Percentiles rank a stretch among this genome's conserved stretches.
Evolutionary conservation across 75 land plant species (phyloP).

Genomic region (Cunninghamia lanceolata): DNA sequence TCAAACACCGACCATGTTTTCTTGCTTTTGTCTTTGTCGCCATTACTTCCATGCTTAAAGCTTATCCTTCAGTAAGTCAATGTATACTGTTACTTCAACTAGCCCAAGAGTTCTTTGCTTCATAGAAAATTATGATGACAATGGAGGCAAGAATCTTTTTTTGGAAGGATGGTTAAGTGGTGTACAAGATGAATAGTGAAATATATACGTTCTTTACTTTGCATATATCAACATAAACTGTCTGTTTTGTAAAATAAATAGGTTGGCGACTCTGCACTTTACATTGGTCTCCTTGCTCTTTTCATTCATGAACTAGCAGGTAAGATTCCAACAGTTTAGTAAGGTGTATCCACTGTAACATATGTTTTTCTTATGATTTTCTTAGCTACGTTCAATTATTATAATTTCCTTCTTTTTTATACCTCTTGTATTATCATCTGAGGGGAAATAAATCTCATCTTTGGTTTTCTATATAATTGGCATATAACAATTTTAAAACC

Average conservation of each 20-base stretch:
- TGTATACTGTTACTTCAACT: not conserved
- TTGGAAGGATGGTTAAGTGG: not conserved
- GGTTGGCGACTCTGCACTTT: slow-evolving; percentile 94
- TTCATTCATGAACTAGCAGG: slow-evolving; percentile 76
- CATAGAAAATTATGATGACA: not conserved
- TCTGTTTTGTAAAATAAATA: slow-evolving; percentile 23
- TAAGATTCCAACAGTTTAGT: slow-evolving; percentile 12
- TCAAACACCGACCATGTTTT: slow-evolving; percentile 81
- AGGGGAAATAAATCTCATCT: not conserved
- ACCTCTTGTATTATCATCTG: not conserved
- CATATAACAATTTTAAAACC: not conserved
- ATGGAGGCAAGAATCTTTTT: not conserved
- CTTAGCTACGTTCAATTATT: not conserved
- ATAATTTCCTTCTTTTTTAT: not conserved
- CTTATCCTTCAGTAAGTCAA: slow-evolving; percentile 87
- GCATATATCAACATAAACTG: slow-evolving; percentile 15
- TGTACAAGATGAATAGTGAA: not conserved
- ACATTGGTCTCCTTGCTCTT: slow-evolving; percentile 63
- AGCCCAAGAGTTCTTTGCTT: not conserved
- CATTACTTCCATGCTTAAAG: slow-evolving; percentile 79
- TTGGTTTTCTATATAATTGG: not conserved
- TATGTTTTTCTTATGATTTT: not conserved
- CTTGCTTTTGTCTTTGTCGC: slow-evolving; percentile 73
- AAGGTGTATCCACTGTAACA: not conserved
- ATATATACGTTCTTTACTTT: slow-evolving; percentile 13